Conservation (phyloP, 495 filamentous ascomycete genomes). For the Aspergillus mulundensis region DNA sequence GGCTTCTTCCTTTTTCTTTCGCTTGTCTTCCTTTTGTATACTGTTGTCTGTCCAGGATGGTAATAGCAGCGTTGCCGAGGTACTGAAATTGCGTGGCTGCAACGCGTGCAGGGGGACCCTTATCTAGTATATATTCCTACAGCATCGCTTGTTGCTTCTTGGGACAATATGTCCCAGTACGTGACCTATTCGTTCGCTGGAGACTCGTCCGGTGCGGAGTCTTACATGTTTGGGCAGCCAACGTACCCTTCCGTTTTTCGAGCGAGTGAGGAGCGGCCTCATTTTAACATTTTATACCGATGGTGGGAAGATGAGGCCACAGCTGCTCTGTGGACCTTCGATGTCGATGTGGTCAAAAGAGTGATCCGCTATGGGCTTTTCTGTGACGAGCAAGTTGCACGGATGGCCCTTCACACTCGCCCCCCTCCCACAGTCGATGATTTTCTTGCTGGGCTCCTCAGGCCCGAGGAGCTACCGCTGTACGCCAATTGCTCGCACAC, state of each 20-base stretch:
- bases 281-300: constrained; percentile 27
- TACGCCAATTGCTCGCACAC: constrained; percentile 29
- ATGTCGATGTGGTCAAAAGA: constrained; percentile 34
- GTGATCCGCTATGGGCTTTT: constrained; percentile 40
- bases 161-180: constrained; percentile 11
- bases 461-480: constrained; percentile 25
- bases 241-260: constrained; percentile 34
- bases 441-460: constrained; percentile 28
- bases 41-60: background rate
- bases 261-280: constrained; percentile 28
- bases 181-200: constrained; percentile 4
- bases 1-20: background rate
- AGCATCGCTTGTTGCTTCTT: background rate
- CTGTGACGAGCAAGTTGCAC: constrained; percentile 31
- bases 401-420: constrained; percentile 31
- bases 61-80: background rate
- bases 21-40: background rate
- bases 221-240: constrained; percentile 17
- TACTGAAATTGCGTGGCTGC: constrained; percentile 5
- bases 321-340: constrained; percentile 40
- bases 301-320: constrained; percentile 46
- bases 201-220: constrained; percentile 1
- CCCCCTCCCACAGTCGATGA: constrained; percentile 29
- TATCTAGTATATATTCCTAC: background rate
- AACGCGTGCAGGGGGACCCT: background rate